Evolutionary conservation across 192 early-diverging fungal species (phyloP).

Genomic region (Borealophlyctis nickersoniae): DNA sequence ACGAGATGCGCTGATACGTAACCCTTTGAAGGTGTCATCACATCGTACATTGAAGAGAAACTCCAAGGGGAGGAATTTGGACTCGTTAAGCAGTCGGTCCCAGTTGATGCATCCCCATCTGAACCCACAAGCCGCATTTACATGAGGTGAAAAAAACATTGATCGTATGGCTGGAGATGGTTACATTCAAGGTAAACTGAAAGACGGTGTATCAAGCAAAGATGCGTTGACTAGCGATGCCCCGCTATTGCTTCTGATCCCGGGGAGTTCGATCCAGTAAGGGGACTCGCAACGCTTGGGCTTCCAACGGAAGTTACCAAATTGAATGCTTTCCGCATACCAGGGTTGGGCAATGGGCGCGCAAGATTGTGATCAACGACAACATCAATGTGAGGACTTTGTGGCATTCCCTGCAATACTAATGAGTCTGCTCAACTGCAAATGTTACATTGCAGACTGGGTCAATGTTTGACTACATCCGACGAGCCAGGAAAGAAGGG

Average conservation of each 20-base stretch:
- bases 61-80: slow-evolving; percentile 4
- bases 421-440: background rate
- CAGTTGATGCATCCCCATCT: slow-evolving; percentile 12
- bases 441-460: slow-evolving; percentile 7
- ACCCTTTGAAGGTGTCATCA: slow-evolving; percentile 1
- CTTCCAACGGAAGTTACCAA: too few relatives aligned
- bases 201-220: too few relatives aligned
- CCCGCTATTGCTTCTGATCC: slow-evolving; percentile 3
- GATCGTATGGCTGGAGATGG: too few relatives aligned
- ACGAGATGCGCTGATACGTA: background rate
- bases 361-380: slow-evolving; percentile 23
- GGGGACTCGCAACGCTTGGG: background rate
- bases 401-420: background rate
- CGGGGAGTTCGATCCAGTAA: background rate
- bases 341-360: slow-evolving; percentile 20
- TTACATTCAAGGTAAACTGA: too few relatives aligned
- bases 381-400: slow-evolving; percentile 18
- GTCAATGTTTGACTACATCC: slow-evolving; percentile 9
- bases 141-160: slow-evolving; percentile 1
- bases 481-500: background rate
- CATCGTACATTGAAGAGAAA: slow-evolving; percentile 3
- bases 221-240: slow-evolving; percentile 9
- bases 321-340: too few relatives aligned
- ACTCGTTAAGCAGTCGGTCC: slow-evolving; percentile 5
- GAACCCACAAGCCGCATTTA: slow-evolving; percentile 24